Evolutionary conservation across 768 basidiomycete species (phyloP), one percentile per base, ranked within the genome.

Genomic region (Hypsizygus marmoreus): DNA sequence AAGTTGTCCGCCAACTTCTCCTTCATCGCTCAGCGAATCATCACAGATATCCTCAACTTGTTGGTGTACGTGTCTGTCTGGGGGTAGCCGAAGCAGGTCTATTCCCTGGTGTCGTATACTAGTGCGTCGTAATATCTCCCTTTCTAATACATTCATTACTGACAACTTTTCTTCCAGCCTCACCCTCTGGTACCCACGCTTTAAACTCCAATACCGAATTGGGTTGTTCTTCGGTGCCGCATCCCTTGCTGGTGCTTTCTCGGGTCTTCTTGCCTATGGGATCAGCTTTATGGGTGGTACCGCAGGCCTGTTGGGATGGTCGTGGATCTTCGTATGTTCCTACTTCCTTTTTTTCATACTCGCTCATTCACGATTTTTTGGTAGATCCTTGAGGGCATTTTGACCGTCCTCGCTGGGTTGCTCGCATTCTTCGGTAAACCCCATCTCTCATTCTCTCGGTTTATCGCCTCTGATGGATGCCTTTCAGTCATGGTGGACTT

Each of bases 21-120:
- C 25, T n/a, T 7, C 10, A 1, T 13, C 4, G 26, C 41, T 33
- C 26, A 34, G 38, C 32, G 11, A 47, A 3, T 13, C 30, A 26
- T 26, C 36, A 6, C 14, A 86, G 84, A 19, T 86, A 82, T 55
- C 75, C 75, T 7, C 77, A 85, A 56, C 74, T 86, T 11, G 74
- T 84, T 10, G 82, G 73, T 14, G 71, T 69, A 8, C 76, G 84
- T 8, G 63, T 81, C 6, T 77, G 75, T 47, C 75, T 88, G 0
- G 87, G 86, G 2, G 57, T 84, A 2, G 76, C 83, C 0, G 87
- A 89, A 63, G 81, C 84, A 4, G 85, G 87, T 3, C 58, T 87
- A 8, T 88, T 84, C 61, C 86, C 87, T 9, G 86, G 86, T 19
- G 82, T 88, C 8, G 76, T 79, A 0, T 90, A 86, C 67, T 88